Base-by-base conservation (phyloP, 371 early-diverging fungal species). In the Mortierella sp. region DNA sequence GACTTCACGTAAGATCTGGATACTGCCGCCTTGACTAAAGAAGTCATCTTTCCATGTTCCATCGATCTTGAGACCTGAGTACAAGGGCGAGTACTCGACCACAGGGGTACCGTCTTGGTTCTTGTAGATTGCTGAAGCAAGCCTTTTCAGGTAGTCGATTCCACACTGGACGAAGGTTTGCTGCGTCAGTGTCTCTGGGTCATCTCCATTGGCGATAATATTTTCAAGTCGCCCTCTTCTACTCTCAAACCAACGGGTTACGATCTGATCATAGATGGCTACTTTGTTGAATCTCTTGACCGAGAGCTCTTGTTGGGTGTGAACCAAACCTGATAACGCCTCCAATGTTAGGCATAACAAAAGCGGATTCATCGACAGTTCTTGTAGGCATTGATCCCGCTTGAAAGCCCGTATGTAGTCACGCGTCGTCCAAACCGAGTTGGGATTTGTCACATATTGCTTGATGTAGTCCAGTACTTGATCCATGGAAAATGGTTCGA, bases 301-400 rank as follows among this genome's bases (percentile, higher is more conserved):
- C 10, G 34, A 34, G 4, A 34, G 34, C 7, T 34, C 7, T 10
- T 34, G 34, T 10, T 10, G 7, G 4, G 6, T 7, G 6, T 22
- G 9, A 1, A 46, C 46, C n/a, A 56, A 3, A 19, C 57, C 7
- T 9, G 57, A 34, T n/a, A 56, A 25, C 28, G 29, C 46, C 27
- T 41, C 41, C n/a, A 56, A 31, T 1, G 57, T 17, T 1, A 56
- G 16, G 0, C 0, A 45, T 17, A 56, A 34, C 17, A 56, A 28
- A 31, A 56, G 45, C 12, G 57, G 57, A 2, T 44, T 56, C 34
- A n/a, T 28, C 9, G 45, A 44, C 29, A 56, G 31, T 22, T 56
- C 57, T 19, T 29, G 44, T 31, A 56, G 10, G 31, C 45, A 45
- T 24, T 28, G 46, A 27, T 45, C n/a, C 19, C 3, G 12, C 10